Percentiles rank a stretch among this genome's conserved stretches.
These are phyloP conservation scores for Saccharum spontaneum DNA, from an alignment of 176 grass and related monocot genomes.

Conservation along the genomic window DNA sequence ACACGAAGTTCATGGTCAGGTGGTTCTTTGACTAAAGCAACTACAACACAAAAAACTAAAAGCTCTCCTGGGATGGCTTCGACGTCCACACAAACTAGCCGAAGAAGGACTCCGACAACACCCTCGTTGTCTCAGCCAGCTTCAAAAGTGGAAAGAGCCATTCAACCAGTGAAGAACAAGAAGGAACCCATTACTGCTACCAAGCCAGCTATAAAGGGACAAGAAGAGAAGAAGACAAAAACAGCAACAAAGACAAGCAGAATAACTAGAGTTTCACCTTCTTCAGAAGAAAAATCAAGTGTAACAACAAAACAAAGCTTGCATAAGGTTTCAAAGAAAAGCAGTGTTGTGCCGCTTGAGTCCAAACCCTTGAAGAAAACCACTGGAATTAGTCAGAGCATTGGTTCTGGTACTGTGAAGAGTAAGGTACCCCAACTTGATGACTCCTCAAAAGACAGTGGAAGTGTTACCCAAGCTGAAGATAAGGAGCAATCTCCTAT, in stretches of 20 bases:
- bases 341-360: conserved; percentile 92
- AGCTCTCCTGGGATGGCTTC: conserved; percentile 43
- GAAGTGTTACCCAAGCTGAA: conserved; percentile 64
- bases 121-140: conserved; percentile 41
- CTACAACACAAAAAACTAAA: conserved; percentile 64
- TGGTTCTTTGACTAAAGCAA: conserved; percentile 75
- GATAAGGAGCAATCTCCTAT: conserved; percentile 65
- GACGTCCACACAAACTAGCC: conserved; percentile 54
- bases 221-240: conserved; percentile 70
- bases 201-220: conserved; percentile 53
- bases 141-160: conserved; percentile 53
- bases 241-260: conserved; percentile 47
- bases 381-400: conserved; percentile 39
- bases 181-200: conserved; percentile 39
- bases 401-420: conserved; percentile 52
- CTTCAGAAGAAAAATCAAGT: conserved; percentile 58
- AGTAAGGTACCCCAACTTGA: conserved; percentile 55
- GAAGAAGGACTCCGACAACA: conserved; percentile 46
- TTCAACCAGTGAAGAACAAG: conserved; percentile 49
- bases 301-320: conserved; percentile 51
- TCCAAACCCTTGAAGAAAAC: conserved; percentile 81
- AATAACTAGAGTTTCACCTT: conserved; percentile 51
- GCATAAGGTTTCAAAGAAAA: conserved; percentile 90
- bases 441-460: conserved; percentile 60
- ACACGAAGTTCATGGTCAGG: conserved; percentile 74